Base-by-base conservation (phyloP, 345 rosid species). In the Aquilaria malaccensis region DNA sequence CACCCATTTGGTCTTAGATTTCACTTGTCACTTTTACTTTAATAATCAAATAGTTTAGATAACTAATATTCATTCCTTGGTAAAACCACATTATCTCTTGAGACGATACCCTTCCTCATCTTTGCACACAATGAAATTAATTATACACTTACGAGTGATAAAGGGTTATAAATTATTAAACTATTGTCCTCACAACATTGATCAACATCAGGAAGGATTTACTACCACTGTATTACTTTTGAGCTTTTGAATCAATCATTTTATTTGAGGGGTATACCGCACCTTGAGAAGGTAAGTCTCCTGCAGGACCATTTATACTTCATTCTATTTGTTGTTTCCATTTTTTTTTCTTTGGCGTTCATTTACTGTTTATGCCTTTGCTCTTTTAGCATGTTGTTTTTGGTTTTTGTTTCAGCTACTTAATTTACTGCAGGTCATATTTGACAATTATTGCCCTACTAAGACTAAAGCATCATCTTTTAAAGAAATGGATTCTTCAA, bases 161-260 rank as follows among this genome's bases (percentile, higher is more conserved):
- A 1, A 22, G 22, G 22, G 22, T 22, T 22, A 22, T 22, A 22
- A 22, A 22, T 22, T 22, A 22, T 22, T 22, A 22, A 22, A 22
- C 22, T 22, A 0, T 22, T 22, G 22, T 22, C 22, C 22, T 22
- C 22, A 22, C 22, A 22, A 22, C 22, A 22, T 22, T 1, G 22
- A 75, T 66, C 89, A 81, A 71, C 63, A 67, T 50, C 71, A 73
- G 68, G 77, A 74, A 5, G 91, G 75, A 69, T 75, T 61, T 71
- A 59, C 79, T 66, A 82, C 96, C 10, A 73, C 89, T 56, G 85
- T 81, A 29, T 69, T 89, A 76, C 98, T 93, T 62, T 75, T 93
- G 72, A 81, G 89, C 77, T 96, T 93, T 75, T 93, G 77, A 87
- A 81, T 70, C 96, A 89, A 70, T 91, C 98, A 51, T 86, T 93